Evolutionary conservation across 1,139 yeast species (phyloP), one percentile per base, ranked within the genome.

Genomic region (Lodderomyces oxycetoniae): DNA sequence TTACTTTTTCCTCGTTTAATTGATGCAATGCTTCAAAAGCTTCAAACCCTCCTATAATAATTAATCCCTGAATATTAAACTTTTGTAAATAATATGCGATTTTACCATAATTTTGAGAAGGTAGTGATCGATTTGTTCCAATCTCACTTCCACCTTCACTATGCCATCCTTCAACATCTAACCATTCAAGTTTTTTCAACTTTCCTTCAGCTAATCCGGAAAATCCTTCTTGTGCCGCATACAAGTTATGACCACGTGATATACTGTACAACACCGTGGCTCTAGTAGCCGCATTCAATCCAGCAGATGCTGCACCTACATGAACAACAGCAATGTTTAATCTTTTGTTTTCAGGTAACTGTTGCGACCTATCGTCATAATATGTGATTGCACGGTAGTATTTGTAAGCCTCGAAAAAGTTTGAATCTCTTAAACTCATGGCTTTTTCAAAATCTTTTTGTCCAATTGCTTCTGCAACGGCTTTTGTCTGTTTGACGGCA

Each of bases 281-380:
- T 45, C 94, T 77, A 1, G 91, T 82, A 12, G 96, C 94, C 39
- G 95, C 82, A 63, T 91, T 91, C 71, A 91, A 79, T 38, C 95
- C 96, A 43, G 96, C 94, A 11, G 96, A 93, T 26, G 98, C 95
- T 1, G 98, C 98, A 45, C 98, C 98, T 38, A 89, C 83, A 51
- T 88, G 88, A 44, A 91, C 71, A 38, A 91, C 76, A 40, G 94
- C 98, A 48, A 89, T 75, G 43, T 74, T 77, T 46, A 79, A 67
- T 43, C 77, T 61, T 53, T 75, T 60, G 30, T 63, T 64, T 37
- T 61, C 55, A 4, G 81, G 77, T 44, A 80, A 65, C n/a, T 50
- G 37, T 49, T 59, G 25, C 71, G 73, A 37, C 50, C 73, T 79
- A 50, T 81, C 88, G 50, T 84, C 91, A 42, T 79, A 77, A 39